These are phyloP conservation scores for Wickerhamiella azyma DNA, from an alignment of 805 yeast genomes.

Conservation along the genomic window DNA sequence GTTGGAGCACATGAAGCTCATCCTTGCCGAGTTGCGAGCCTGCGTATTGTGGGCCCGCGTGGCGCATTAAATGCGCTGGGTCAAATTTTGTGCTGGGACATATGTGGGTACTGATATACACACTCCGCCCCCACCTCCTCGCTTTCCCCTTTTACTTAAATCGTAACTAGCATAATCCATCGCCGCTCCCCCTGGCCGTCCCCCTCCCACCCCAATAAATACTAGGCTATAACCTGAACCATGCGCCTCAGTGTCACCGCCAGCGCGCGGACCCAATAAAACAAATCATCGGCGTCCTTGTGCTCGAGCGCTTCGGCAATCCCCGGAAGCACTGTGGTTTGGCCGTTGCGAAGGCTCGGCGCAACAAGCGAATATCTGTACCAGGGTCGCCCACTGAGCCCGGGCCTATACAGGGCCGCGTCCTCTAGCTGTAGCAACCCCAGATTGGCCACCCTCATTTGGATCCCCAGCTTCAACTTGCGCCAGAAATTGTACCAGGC, in stretches of 20 bases:
- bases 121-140: no score
- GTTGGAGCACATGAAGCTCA: no score
- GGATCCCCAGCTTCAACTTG: slow-evolving; percentile 18
- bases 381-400: slow-evolving; percentile 41
- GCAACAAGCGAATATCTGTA: slow-evolving; percentile 45
- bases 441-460: slow-evolving; percentile 26
- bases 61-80: no score
- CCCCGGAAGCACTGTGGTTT: slow-evolving; percentile 44
- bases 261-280: slow-evolving; percentile 27
- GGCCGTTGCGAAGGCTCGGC: slow-evolving; percentile 45
- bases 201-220: background rate
- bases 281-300: slow-evolving; percentile 26
- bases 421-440: slow-evolving; percentile 34
- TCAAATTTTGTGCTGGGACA: no score
- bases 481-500: slow-evolving; percentile 52
- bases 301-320: slow-evolving; percentile 42
- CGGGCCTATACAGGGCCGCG: slow-evolving; percentile 33
- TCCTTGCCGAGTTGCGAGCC: no score
- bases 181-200: no score
- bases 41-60: no score
- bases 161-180: no score
- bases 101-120: no score
- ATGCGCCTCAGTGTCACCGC: background rate
- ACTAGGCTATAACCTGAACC: background rate
- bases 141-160: no score